phyloP scores from a whole-genome alignment of 768 basidiomycete genomes.

The Pulveroboletus sp. region DNA sequence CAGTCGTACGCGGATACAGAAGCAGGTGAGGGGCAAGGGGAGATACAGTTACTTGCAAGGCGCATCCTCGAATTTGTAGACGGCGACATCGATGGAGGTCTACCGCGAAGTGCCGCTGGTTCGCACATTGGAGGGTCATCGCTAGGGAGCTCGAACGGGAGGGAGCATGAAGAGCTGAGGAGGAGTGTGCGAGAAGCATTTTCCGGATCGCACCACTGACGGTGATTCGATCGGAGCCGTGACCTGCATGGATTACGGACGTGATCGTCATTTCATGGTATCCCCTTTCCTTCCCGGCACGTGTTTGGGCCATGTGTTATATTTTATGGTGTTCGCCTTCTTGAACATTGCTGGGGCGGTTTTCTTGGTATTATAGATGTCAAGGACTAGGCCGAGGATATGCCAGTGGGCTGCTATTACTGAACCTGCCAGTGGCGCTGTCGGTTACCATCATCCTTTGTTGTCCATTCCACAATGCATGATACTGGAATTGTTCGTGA shows the following conservation, averaged over 20 bases:
- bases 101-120: slow-evolving; percentile 56
- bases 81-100: slow-evolving; percentile 56
- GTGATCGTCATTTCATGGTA: background rate
- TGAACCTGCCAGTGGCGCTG: background rate
- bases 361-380: slow-evolving; percentile 4
- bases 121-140: slow-evolving; percentile 72
- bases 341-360: background rate
- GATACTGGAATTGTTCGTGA: too few species aligned
- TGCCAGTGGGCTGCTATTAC: background rate
- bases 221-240: background rate
- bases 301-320: slow-evolving; percentile 2
- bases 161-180: slow-evolving; percentile 77
- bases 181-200: slow-evolving; percentile 83
- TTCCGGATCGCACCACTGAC: slow-evolving; percentile 49
- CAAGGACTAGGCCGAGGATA: background rate
- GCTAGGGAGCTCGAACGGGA: slow-evolving; percentile 51
- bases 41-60: slow-evolving; percentile 81
- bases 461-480: background rate
- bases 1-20: slow-evolving; percentile 82
- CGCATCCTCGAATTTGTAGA: slow-evolving; percentile 88
- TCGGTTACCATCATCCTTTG: background rate
- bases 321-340: slow-evolving; percentile 10
- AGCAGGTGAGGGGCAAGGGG: slow-evolving; percentile 82
- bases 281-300: background rate
- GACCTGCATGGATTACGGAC: background rate